Evolutionary conservation across 208 protist species (phyloP).

Genomic region (Zelonia costaricensis): DNA sequence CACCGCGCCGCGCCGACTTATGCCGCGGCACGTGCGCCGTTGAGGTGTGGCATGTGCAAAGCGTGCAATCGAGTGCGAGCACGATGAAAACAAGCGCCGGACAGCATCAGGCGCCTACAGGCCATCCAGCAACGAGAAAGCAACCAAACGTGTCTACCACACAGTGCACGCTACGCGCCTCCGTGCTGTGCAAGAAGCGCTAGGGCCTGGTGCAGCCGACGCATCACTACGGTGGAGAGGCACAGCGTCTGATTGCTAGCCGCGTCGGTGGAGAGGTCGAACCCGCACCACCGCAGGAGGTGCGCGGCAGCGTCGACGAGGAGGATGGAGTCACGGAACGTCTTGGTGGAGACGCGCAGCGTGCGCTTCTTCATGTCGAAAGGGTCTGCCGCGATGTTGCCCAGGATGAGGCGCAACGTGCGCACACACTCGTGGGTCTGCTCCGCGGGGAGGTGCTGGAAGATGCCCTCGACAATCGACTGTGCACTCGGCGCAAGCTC

Average conservation of each 20-base stretch:
- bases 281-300: slow-evolving; percentile 66
- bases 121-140: too few relatives aligned
- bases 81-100: too few relatives aligned
- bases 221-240: slow-evolving; percentile 65
- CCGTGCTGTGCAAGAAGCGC: slow-evolving; percentile 5
- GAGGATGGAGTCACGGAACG: slow-evolving; percentile 50
- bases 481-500: slow-evolving; percentile 9
- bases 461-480: slow-evolving; percentile 33
- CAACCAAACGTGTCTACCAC: too few relatives aligned
- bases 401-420: slow-evolving; percentile 61
- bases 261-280: slow-evolving; percentile 50
- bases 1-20: too few relatives aligned
- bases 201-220: slow-evolving; percentile 38
- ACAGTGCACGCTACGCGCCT: too few relatives aligned
- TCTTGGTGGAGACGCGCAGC: slow-evolving; percentile 53
- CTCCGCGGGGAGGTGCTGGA: slow-evolving; percentile 13
- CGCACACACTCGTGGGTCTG: slow-evolving; percentile 32
- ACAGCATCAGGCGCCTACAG: too few relatives aligned
- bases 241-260: slow-evolving; percentile 39
- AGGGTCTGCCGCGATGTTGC: slow-evolving; percentile 59
- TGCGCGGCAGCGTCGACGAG: slow-evolving; percentile 46
- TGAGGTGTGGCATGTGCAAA: too few relatives aligned
- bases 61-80: too few relatives aligned
- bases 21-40: too few relatives aligned
- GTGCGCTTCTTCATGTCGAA: slow-evolving; percentile 74